Conservation (phyloP, 2,329 filamentous ascomycete genomes). For the Apiospora aurea region DNA sequence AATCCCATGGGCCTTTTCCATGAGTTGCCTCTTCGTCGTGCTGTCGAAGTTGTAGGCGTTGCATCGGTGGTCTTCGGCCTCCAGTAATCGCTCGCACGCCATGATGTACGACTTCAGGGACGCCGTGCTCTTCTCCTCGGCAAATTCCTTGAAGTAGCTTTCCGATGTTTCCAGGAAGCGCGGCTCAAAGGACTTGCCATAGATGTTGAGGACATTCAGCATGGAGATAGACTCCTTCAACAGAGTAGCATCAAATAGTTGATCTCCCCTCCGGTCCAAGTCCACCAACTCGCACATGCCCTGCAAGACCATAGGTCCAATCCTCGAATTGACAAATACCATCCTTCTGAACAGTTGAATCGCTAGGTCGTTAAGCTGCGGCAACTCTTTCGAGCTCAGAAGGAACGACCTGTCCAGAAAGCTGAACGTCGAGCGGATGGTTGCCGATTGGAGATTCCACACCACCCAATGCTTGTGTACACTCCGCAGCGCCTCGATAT, state of each 20-base stretch:
- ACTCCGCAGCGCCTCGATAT: slow-evolving; percentile 68
- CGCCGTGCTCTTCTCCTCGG: slow-evolving; percentile 67
- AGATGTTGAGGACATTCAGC: slow-evolving; percentile 85
- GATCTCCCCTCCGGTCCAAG: slow-evolving; percentile 68
- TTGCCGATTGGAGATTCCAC: slow-evolving; percentile 83
- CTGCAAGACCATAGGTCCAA: slow-evolving; percentile 49
- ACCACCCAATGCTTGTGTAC: slow-evolving; percentile 70
- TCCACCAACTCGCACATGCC: slow-evolving; percentile 81
- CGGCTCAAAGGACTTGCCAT: slow-evolving; percentile 81
- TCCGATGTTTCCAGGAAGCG: slow-evolving; percentile 73
- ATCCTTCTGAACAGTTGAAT: slow-evolving; percentile 76
- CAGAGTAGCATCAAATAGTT: slow-evolving; percentile 66
- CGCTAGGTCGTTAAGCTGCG: slow-evolving; percentile 82
- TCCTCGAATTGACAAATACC: slow-evolving; percentile 50
- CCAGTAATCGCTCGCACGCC: slow-evolving; percentile 72
- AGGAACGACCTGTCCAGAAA: slow-evolving; percentile 93
- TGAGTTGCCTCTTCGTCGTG: slow-evolving; percentile 79
- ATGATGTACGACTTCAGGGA: slow-evolving; percentile 79
- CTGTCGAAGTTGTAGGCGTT: slow-evolving; percentile 83
- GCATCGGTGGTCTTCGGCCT: slow-evolving; percentile 76
- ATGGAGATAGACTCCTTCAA: slow-evolving; percentile 80
- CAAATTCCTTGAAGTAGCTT: slow-evolving; percentile 73
- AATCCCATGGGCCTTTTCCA: slow-evolving; percentile 74
- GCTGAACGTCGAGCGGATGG: slow-evolving; percentile 88
- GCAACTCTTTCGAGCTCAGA: slow-evolving; percentile 71